A percentile compares a stretch with the other conserved stretches of the same genome.
Conservation (phyloP, 495 filamentous ascomycete genomes). For the Hypoxylon cercidicola region DNA sequence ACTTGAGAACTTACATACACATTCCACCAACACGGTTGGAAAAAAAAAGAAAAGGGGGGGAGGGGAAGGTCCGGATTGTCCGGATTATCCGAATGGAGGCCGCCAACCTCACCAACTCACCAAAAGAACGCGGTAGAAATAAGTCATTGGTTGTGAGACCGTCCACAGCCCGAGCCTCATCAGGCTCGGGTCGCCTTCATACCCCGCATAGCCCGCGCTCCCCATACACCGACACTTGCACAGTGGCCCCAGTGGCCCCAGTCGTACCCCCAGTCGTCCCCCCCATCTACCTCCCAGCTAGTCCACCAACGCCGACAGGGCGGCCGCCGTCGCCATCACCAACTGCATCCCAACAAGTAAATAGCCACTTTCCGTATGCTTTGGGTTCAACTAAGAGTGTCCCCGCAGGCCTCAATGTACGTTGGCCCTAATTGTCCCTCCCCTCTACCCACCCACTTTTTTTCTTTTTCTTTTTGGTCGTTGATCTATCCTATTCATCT, state of each 20-base stretch:
- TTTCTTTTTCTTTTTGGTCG: slow-evolving; percentile 10
- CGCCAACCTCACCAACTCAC: slow-evolving; percentile 20
- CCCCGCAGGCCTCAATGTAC: slow-evolving; percentile 17
- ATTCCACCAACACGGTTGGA: no score
- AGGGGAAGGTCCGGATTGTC: no score
- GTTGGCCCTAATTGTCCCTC: not conserved
- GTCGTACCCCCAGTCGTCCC: no score
- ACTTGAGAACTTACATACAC: no score
- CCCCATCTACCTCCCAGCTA: slow-evolving; percentile 15
- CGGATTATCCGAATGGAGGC: slow-evolving; percentile 32
- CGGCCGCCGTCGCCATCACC: slow-evolving; percentile 21
- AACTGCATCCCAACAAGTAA: slow-evolving; percentile 3
- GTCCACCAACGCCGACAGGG: slow-evolving; percentile 16
- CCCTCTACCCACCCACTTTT: slow-evolving; percentile 2
- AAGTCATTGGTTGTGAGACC: slow-evolving; percentile 35
- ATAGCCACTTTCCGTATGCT: slow-evolving; percentile 27
- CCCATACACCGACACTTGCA: slow-evolving; percentile 11
- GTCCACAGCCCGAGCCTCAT: slow-evolving; percentile 24
- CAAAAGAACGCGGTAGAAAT: slow-evolving; percentile 33
- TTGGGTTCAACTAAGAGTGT: slow-evolving; percentile 20
- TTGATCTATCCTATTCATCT: slow-evolving; percentile 6
- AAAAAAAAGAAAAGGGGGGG: no score
- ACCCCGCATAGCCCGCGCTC: slow-evolving; percentile 35
- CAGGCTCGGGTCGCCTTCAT: slow-evolving; percentile 23
- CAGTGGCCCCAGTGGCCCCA: slow-evolving; percentile 15